phyloP scores from a whole-genome alignment of 768 basidiomycete genomes.

The Macrolepiota dolichaula region DNA sequence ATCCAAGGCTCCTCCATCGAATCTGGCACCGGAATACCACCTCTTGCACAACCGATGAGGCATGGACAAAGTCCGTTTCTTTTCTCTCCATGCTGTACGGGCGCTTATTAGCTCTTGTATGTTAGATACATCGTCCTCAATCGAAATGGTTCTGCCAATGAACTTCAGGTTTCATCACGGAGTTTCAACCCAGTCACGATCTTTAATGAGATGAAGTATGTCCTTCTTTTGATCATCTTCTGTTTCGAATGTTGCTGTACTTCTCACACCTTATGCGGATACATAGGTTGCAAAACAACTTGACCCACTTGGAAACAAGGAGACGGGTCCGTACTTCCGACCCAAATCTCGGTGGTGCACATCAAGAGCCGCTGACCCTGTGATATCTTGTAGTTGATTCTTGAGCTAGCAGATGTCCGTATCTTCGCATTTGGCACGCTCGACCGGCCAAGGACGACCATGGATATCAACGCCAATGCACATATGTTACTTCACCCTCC shows the following conservation, averaged over 20 bases:
- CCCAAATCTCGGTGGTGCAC: background rate
- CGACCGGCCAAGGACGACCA: slow-evolving; percentile 49
- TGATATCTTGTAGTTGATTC: slow-evolving; percentile 46
- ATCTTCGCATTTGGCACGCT: slow-evolving; percentile 70
- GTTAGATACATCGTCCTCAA: slow-evolving; percentile 71
- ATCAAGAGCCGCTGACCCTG: background rate
- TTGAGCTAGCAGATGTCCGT: slow-evolving; percentile 69
- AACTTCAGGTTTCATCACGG: slow-evolving; percentile 64
- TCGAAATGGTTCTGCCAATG: slow-evolving; percentile 72
- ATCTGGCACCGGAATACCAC: slow-evolving; percentile 68
- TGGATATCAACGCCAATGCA: slow-evolving; percentile 68
- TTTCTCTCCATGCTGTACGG: background rate
- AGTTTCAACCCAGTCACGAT: slow-evolving; percentile 61
- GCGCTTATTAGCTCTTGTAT: slow-evolving; percentile 10
- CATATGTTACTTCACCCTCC: slow-evolving; percentile 66
- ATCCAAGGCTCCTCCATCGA: slow-evolving; percentile 52
- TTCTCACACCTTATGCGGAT: background rate
- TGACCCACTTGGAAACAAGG: slow-evolving; percentile 64
- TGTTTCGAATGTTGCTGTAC: background rate
- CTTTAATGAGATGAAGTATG: slow-evolving; percentile 78
- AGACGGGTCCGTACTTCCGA: slow-evolving; percentile 47
- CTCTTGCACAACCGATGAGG: slow-evolving; percentile 74
- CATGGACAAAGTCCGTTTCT: slow-evolving; percentile 71
- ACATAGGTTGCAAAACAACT: slow-evolving; percentile 60
- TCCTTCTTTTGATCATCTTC: slow-evolving; percentile 11